A percentile compares a stretch with the other conserved stretches of the same genome.
These are phyloP conservation scores for Cryptosporidium meleagridis DNA, from an alignment of 169 alveolate genomes.

Conservation along the genomic window DNA sequence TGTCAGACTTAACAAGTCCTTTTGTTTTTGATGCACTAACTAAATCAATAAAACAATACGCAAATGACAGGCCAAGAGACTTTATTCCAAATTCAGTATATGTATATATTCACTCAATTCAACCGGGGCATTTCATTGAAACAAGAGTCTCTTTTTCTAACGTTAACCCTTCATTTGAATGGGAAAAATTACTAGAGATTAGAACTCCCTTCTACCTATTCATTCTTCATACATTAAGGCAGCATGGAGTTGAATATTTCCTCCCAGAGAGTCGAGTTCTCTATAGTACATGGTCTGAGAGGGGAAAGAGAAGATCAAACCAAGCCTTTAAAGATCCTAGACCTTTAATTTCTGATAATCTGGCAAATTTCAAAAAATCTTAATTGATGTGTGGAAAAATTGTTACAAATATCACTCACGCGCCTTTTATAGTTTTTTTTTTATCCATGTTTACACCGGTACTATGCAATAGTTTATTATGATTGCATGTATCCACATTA, in stretches of 20 bases:
- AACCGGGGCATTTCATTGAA: conserved; percentile 84
- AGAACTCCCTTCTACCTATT: conserved; percentile 68
- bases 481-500: neutral
- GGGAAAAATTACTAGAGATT: conserved; percentile 67
- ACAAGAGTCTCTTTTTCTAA: conserved; percentile 61
- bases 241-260: conserved; percentile 63
- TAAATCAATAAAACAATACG: conserved; percentile 78
- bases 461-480: neutral
- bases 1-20: conserved; percentile 84
- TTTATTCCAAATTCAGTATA: conserved; percentile 83
- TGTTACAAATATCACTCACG: neutral
- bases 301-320: conserved; percentile 34
- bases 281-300: conserved; percentile 55
- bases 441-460: neutral
- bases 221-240: conserved; percentile 61
- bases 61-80: conserved; percentile 86
- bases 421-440: neutral
- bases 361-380: neutral
- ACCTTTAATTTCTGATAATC: neutral
- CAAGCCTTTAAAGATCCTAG: conserved; percentile 12
- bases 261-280: conserved; percentile 70
- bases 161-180: conserved; percentile 56
- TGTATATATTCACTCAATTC: conserved; percentile 80
- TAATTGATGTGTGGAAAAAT: neutral
- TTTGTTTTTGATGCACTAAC: conserved; percentile 84